Conservation (phyloP, 768 basidiomycete species). For the Phlebiopsis gigantea region DNA sequence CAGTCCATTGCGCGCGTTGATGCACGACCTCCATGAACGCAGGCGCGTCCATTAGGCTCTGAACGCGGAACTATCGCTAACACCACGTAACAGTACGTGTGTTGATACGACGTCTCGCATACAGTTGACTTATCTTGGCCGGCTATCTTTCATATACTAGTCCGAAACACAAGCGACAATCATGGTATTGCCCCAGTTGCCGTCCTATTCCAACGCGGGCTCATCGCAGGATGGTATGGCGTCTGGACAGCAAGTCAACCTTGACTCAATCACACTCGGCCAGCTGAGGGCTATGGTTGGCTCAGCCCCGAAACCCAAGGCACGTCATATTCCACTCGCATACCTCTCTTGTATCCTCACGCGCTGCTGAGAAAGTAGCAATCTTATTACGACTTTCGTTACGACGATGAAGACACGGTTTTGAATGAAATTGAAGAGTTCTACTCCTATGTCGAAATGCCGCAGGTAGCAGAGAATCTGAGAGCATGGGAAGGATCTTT, state of each 20-base stretch:
- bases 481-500: constrained; percentile 87
- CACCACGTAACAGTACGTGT: constrained; percentile 1
- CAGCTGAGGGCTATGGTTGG: constrained; percentile 73
- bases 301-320: constrained; percentile 72
- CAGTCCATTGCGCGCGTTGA: background rate
- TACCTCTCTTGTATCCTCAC: constrained; percentile 9
- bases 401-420: constrained; percentile 94
- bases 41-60: background rate
- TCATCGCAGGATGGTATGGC: constrained; percentile 27
- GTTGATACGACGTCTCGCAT: background rate
- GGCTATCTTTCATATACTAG: background rate
- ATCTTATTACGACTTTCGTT: constrained; percentile 86
- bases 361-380: constrained; percentile 43
- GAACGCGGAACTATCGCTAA: background rate
- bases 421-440: constrained; percentile 98
- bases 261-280: constrained; percentile 76
- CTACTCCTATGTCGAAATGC: constrained; percentile 95
- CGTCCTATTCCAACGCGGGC: constrained; percentile 17
- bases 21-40: constrained; percentile 1
- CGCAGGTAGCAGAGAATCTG: constrained; percentile 81
- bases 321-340: constrained; percentile 23
- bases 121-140: background rate
- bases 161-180: constrained; percentile 8
- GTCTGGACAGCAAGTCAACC: constrained; percentile 32
- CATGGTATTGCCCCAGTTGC: constrained; percentile 31